Evolutionary conservation across 192 early-diverging fungal species (phyloP).

Genomic region (Dissophora ornata): DNA sequence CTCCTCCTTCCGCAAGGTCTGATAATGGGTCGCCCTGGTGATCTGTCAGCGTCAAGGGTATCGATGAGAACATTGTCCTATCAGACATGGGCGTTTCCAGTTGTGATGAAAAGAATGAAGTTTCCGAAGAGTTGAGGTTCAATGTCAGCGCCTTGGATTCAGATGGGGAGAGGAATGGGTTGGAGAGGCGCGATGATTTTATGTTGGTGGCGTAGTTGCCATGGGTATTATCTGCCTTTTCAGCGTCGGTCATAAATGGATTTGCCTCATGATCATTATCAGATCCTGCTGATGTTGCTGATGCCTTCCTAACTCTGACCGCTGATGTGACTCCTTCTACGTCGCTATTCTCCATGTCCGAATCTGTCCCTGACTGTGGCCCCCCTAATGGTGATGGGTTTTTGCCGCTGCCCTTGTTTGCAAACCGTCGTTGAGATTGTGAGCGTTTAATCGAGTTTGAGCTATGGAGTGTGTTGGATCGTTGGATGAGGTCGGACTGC

Average conservation of each 20-base stretch:
- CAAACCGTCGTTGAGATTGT: constrained; percentile 27
- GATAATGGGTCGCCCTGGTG: constrained; percentile 8
- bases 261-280: constrained; percentile 1
- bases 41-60: constrained; percentile 11
- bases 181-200: constrained; percentile 19
- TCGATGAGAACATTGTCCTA: constrained; percentile 17
- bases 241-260: constrained; percentile 33
- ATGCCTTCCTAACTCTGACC: background rate
- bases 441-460: constrained; percentile 49
- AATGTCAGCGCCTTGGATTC: constrained; percentile 3
- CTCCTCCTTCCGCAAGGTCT: constrained; percentile 8
- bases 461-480: constrained; percentile 49
- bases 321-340: background rate
- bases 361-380: constrained; percentile 1
- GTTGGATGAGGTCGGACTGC: constrained; percentile 40
- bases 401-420: background rate
- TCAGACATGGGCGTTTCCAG: constrained; percentile 18
- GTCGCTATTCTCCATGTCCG: constrained; percentile 1
- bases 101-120: background rate
- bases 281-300: background rate
- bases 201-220: background rate
- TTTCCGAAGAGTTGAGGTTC: background rate
- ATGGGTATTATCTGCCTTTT: constrained; percentile 8
- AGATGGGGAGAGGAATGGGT: constrained; percentile 31
- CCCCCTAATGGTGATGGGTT: constrained; percentile 20